phyloP scores from a whole-genome alignment of 2,329 filamentous ascomycete species.

The Taxawa tesnikishii region DNA sequence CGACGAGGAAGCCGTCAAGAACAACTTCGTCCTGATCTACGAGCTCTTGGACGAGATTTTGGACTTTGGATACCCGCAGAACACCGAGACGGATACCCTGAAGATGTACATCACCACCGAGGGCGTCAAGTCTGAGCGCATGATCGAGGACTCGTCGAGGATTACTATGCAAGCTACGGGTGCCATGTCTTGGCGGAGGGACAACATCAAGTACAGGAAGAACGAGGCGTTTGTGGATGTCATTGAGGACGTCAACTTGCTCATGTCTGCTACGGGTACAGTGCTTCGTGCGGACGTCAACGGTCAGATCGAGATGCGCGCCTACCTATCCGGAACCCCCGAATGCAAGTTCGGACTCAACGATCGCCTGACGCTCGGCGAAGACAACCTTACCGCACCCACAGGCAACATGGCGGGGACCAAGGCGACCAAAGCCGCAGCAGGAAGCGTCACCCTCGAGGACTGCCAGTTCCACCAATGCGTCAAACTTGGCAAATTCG shows the following conservation, averaged over 20 bases:
- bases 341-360: constrained; percentile 99
- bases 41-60: constrained; percentile 96
- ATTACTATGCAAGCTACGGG: constrained; percentile 99
- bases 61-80: constrained; percentile 97
- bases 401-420: constrained; percentile 67
- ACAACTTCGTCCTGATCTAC: constrained; percentile 98
- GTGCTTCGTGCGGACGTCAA: constrained; percentile 93
- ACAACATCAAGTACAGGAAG: constrained; percentile 97
- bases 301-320: constrained; percentile 96
- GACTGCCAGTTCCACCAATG: constrained; percentile 99
- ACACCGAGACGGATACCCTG: constrained; percentile 94
- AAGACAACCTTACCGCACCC: constrained; percentile 43
- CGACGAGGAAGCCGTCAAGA: constrained; percentile 98
- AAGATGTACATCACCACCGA: constrained; percentile 99
- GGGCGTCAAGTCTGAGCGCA: constrained; percentile 80
- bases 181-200: constrained; percentile 89
- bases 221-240: constrained; percentile 99
- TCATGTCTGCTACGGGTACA: constrained; percentile 96
- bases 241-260: constrained; percentile 95
- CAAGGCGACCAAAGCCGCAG: constrained; percentile 89
- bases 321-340: constrained; percentile 88
- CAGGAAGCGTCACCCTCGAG: constrained; percentile 88
- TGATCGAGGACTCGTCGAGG: constrained; percentile 73
- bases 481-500: constrained; percentile 93
- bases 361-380: constrained; percentile 82